phyloP scores from a whole-genome alignment of 495 filamentous ascomycete species.

The Penicillium ochrochloron region DNA sequence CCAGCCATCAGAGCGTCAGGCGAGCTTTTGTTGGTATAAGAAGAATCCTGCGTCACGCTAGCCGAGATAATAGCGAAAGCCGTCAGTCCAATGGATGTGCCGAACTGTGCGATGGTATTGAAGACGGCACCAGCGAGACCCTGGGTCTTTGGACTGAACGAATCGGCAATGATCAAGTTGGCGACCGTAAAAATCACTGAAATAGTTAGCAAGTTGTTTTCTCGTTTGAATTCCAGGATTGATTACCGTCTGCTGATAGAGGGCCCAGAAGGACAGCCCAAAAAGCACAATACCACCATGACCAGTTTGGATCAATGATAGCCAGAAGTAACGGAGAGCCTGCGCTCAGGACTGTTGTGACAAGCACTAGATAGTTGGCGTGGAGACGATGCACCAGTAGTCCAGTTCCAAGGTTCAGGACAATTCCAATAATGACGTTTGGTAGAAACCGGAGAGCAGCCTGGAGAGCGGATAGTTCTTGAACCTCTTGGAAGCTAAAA shows the following conservation, averaged over 20 bases:
- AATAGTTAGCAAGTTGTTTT: not conserved
- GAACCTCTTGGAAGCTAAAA: constrained; percentile 3
- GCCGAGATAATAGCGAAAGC: constrained; percentile 57
- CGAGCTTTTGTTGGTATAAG: constrained; percentile 30
- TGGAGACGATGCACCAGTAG: not conserved
- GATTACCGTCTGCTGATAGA: not conserved
- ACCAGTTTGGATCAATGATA: not conserved
- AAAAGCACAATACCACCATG: constrained; percentile 3
- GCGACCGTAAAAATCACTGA: constrained; percentile 1
- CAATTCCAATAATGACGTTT: not conserved
- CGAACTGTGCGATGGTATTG: constrained; percentile 61
- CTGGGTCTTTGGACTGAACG: not conserved
- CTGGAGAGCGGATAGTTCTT: constrained; percentile 2
- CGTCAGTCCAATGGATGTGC: constrained; percentile 51
- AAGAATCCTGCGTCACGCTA: constrained; percentile 47
- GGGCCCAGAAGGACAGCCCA: not conserved
- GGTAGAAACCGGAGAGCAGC: not conserved
- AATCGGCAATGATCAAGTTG: not conserved
- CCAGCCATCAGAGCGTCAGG: constrained; percentile 56
- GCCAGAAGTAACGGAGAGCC: not conserved
- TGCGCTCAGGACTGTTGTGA: constrained; percentile 1
- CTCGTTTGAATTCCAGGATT: not conserved
- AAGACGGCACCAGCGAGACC: constrained; percentile 63
- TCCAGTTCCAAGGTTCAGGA: not conserved
- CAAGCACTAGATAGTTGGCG: not conserved